Evolutionary conservation across 495 filamentous ascomycete species (phyloP), one percentile per base, ranked within the genome.

Genomic region (Extremus antarcticus): DNA sequence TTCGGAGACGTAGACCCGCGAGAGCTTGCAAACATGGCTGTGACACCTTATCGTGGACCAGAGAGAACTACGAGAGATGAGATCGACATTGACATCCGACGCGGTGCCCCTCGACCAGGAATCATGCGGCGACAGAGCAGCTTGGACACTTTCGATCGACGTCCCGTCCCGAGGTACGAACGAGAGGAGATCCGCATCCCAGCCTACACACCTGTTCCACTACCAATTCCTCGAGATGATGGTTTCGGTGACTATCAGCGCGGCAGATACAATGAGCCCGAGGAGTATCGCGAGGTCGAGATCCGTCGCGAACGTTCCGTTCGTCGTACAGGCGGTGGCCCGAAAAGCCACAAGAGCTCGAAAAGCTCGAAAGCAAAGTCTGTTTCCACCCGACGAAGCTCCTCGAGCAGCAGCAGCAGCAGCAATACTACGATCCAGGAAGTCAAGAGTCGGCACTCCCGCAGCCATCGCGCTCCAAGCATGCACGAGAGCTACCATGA

Each of bases 111-210:
- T 32, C 71, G 75, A 29, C 84, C 84, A n/a, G 76, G 73, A 16
- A 70, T 84, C 29, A 59, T 84, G 55, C 75, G 84, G 53, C 74
- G 84, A 11, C 83, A 85, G 61, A 85, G 81, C 17, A 84, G 80
- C 49, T 70, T 86, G 25, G 84, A 87, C 66, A 86, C 84, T 0
- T 87, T 84, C 61, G 84, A 88, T 69, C 79, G 84, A 25, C 75
- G 78, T 54, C 80, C 83, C 2, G 62, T 74, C 20, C 74, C 61
- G 10, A 61, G 67, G 0, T 82, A 71, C 57, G 59, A 69, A 25
- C 73, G 80, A 2, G 72, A 81, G 38, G 72, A 68, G 16, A 70
- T 76, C 7, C 74, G 70, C 61, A 69, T 72, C 35, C 64, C 72
- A 0, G 63, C 72, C 0, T 75, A 80, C 47, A 71, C 78, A 16